Percentiles rank a stretch among this genome's conserved stretches.
phyloP scores from a whole-genome alignment of 176 grass and related monocot genomes.

The Secale cereale region DNA sequence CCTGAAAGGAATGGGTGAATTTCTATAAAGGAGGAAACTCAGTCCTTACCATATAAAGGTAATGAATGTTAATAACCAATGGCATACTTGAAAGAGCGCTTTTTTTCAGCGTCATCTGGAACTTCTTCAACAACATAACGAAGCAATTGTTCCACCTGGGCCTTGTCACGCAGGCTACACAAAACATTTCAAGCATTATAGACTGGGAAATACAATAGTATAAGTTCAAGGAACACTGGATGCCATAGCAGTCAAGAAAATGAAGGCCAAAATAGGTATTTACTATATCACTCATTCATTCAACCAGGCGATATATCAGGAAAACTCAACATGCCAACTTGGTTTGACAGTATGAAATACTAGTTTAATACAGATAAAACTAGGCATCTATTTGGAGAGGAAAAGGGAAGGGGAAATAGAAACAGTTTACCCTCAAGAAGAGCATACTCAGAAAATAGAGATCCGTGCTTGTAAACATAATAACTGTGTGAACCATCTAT shows the following conservation, averaged over 20 bases:
- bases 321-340: background rate
- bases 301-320: background rate
- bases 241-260: background rate
- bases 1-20: conserved; percentile 35
- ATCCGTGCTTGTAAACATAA: background rate
- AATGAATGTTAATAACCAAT: background rate
- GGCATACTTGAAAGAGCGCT: conserved; percentile 81
- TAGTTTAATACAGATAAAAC: conserved; percentile 8
- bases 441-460: background rate
- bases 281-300: background rate
- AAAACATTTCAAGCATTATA: conserved; percentile 25
- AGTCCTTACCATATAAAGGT: background rate
- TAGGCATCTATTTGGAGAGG: background rate
- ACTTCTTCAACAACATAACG: conserved; percentile 92
- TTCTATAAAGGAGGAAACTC: background rate
- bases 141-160: conserved; percentile 94
- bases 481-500: background rate
- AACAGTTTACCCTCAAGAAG: background rate
- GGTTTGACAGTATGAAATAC: background rate
- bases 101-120: conserved; percentile 85
- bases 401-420: background rate
- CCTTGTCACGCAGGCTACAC: conserved; percentile 83
- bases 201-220: background rate
- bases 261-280: background rate
- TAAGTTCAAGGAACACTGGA: background rate